These are phyloP conservation scores for Ceratocystis huliohia DNA, from an alignment of 2,329 filamentous ascomycete species.

Conservation along the genomic window DNA sequence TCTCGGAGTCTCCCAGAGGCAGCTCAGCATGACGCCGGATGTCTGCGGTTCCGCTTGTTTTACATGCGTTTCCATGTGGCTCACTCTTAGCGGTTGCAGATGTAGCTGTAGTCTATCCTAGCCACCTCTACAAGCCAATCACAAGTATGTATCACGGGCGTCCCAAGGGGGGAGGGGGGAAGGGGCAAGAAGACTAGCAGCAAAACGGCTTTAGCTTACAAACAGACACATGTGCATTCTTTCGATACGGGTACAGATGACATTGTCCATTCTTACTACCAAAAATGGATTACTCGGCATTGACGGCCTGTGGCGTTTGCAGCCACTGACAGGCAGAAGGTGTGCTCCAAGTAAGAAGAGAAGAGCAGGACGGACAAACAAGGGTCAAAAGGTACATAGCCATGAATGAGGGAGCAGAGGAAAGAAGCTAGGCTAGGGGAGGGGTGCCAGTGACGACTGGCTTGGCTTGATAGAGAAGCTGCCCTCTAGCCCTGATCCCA, in stretches of 20 bases:
- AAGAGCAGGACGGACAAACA: not conserved
- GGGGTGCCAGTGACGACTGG: not conserved
- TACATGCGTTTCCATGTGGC: conserved; percentile 7
- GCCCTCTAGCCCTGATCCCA: not conserved
- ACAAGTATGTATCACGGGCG: conserved; percentile 15
- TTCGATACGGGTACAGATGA: not conserved
- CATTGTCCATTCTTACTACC: not conserved
- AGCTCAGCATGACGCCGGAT: not conserved
- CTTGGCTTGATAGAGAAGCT: not conserved
- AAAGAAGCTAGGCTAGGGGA: not conserved
- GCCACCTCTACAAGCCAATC: no score
- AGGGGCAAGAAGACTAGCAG: not conserved
- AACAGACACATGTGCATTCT: not conserved
- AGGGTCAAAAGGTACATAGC: not conserved
- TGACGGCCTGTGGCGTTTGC: conserved; percentile 8
- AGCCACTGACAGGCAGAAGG: conserved; percentile 7
- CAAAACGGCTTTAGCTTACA: not conserved
- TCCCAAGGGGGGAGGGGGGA: not conserved
- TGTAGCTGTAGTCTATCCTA: not conserved
- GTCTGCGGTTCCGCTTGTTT: conserved; percentile 4
- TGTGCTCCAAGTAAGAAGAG: not conserved
- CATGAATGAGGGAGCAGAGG: not conserved
- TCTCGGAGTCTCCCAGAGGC: not conserved
- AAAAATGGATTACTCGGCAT: not conserved
- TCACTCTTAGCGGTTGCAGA: not conserved